These are phyloP conservation scores for Oryza rufipogon DNA, from an alignment of 176 grass and related monocot species.

Conservation along the genomic window DNA sequence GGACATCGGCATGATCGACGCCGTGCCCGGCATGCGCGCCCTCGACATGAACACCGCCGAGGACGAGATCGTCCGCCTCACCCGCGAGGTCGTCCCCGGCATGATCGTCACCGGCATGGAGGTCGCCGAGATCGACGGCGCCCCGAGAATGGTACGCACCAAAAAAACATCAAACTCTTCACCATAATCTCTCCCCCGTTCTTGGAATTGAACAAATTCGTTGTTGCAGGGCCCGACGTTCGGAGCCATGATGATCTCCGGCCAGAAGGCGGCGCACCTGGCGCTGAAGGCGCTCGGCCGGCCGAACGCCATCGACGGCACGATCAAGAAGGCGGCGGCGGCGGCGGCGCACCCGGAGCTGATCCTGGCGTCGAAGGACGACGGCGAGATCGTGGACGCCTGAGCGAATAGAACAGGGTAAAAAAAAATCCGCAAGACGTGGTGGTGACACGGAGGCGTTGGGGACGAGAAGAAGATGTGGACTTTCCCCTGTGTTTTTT, in stretches of 20 bases:
- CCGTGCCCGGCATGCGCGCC: slow-evolving; percentile 86
- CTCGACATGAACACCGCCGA: slow-evolving; percentile 95
- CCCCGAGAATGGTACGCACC: slow-evolving; percentile 85
- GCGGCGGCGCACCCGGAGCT: slow-evolving; percentile 54
- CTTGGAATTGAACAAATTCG: not conserved
- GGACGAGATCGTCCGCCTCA: slow-evolving; percentile 88
- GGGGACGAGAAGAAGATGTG: not conserved
- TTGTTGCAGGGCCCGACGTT: slow-evolving; percentile 86
- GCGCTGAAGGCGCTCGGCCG: slow-evolving; percentile 83
- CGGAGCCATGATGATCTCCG: slow-evolving; percentile 99
- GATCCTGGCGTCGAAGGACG: slow-evolving; percentile 65
- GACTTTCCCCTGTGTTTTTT: not conserved
- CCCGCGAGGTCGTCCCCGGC: slow-evolving; percentile 82
- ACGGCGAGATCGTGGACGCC: slow-evolving; percentile 64
- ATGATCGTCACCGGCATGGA: slow-evolving; percentile 99
- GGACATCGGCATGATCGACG: slow-evolving; percentile 90
- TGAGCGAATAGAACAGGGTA: slow-evolving; percentile 19
- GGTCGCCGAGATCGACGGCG: slow-evolving; percentile 95
- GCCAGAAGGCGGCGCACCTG: slow-evolving; percentile 98
- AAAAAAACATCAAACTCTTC: not conserved
- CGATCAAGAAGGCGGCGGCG: slow-evolving; percentile 25
- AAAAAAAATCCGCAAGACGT: not conserved
- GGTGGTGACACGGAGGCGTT: not conserved
- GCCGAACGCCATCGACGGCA: slow-evolving; percentile 88
- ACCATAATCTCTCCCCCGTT: not conserved